Percentiles rank a stretch among this genome's conserved stretches.
Evolutionary conservation across 2,329 filamentous ascomycete genomes (phyloP).

Genomic region (Podosphaera xanthii): DNA sequence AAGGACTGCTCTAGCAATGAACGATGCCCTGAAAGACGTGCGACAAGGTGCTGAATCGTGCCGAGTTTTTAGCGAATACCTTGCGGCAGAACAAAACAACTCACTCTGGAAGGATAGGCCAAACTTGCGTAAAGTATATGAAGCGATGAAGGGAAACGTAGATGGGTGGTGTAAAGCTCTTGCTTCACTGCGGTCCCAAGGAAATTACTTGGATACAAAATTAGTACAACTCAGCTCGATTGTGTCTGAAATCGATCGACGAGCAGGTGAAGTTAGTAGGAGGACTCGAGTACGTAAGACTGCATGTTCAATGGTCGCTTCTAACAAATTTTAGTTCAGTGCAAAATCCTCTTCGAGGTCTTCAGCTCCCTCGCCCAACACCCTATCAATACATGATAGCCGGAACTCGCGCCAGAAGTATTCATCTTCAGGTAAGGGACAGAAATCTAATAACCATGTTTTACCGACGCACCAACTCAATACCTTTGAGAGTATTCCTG

Average conservation of each 20-base stretch:
- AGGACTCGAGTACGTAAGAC: conserved; percentile 40
- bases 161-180: conserved; percentile 76
- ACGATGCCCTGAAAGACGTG: conserved; percentile 58
- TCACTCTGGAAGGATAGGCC: conserved; percentile 35
- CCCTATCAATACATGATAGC: neutral
- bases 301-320: neutral
- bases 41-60: conserved; percentile 56
- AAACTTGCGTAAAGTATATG: conserved; percentile 47
- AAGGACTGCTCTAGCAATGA: conserved; percentile 53
- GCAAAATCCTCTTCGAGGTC: conserved; percentile 2
- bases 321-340: conserved; percentile 9
- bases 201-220: conserved; percentile 43
- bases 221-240: conserved; percentile 54
- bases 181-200: conserved; percentile 49
- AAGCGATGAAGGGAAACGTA: conserved; percentile 80
- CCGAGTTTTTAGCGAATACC: conserved; percentile 52
- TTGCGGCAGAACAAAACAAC: conserved; percentile 40
- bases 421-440: conserved; percentile 12
- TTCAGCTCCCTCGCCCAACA: conserved; percentile 5
- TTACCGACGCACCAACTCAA: no score
- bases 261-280: conserved; percentile 63
- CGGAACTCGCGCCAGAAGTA: conserved; percentile 7
- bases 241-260: conserved; percentile 65
- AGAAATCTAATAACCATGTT: conserved; percentile 10
- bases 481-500: conserved; percentile 9